Evolutionary conservation across 371 early-diverging fungal genomes (phyloP), one percentile per base, ranked within the genome.

Genomic region (Funneliformis caledonium): DNA sequence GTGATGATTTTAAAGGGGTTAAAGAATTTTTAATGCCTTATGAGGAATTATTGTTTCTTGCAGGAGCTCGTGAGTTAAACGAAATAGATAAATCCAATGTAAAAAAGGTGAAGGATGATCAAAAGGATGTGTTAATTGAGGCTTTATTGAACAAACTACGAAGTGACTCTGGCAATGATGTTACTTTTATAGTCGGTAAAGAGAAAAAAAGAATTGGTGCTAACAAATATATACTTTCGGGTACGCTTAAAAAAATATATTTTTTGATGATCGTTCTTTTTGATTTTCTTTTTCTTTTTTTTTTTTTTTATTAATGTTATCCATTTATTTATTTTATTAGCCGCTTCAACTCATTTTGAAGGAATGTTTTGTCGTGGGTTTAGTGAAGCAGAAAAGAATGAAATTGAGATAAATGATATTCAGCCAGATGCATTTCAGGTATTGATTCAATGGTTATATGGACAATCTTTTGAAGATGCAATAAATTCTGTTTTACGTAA

Each of bases 211-310:
- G 6, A 56, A 72, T 72, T 26, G 26, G 43, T 48, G 72, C 72
- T 14, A 72, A 47, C 50, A 33, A 52, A 72, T 72, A 72, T 72
- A 52, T 72, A 12, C 33, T 72, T 31, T 50, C 72, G 26, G 72
- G 72, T 72, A 72, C 4, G 31, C 52, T 56, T 19, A 11, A 52
- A 31, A 26, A 5, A 2, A 37, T 37, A 37, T 37, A n/a, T n/a
- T n/a, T n/a, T n/a, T 37, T 37, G 1, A 37, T 37, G 37, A 37
- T 37, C 37, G 2, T 37, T 37, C 37, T 37, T 37, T 2, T 37
- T 37, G 37, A 37, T 37, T 37, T 37, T 37, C 2, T 2, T 37
- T 42, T 68, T n/a, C 43, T 47, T 45, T 16, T 31, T 43, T 19
- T 0, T 47, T n/a, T n/a, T 47, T 42, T 11, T n/a, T 56, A 19